Base-by-base conservation (phyloP, 176 grass and related monocot species). In the Pharus latifolius region DNA sequence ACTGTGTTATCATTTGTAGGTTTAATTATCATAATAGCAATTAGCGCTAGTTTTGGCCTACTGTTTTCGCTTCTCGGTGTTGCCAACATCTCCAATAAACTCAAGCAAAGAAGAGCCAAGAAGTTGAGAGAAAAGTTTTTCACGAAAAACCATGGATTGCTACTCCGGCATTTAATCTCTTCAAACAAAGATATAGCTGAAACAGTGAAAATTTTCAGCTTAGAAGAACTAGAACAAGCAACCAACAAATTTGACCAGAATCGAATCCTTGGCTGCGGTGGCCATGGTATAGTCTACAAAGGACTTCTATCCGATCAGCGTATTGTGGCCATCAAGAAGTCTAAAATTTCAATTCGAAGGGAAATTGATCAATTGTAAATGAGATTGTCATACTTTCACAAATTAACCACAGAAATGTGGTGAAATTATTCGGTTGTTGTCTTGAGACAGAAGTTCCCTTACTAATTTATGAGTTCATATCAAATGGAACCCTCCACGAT, bases 381-480 rank as follows among this genome's bases (percentile, higher is more conserved):
- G 85, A 88, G 52, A 79, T 83, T 3, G 85, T 78, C 6, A 88
- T 88, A 72, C 85, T 88, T 56, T 83, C 85, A 18, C 85, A 88
- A 10, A 88, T 49, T 29, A 83, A 74, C 44, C 79, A 83, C 10
- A 78, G 85, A 31, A 83, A 88, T 15, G 71, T 82, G 56, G 83
- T 86, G 15, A 74, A 77, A 13, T 63, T 86, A n/a, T 86, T 70
- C 7, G 83, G 83, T 0, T 82, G 71, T 14, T 82, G 80, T 27
- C 71, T 69, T 0, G 71, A 82, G 55, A 69, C 71, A 8, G 80
- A 82, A 78, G 85, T 83, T 49, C 79, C 85, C 63, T 54, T 78
- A 2, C 48, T 87, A 1, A 79, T 87, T 4, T 83, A 83, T 10
- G 84, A 83, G 51, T 88, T 88, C 13, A 69, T 83, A 73, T 74